phyloP scores from a whole-genome alignment of 768 basidiomycete species.

The Lentinula sp. region DNA sequence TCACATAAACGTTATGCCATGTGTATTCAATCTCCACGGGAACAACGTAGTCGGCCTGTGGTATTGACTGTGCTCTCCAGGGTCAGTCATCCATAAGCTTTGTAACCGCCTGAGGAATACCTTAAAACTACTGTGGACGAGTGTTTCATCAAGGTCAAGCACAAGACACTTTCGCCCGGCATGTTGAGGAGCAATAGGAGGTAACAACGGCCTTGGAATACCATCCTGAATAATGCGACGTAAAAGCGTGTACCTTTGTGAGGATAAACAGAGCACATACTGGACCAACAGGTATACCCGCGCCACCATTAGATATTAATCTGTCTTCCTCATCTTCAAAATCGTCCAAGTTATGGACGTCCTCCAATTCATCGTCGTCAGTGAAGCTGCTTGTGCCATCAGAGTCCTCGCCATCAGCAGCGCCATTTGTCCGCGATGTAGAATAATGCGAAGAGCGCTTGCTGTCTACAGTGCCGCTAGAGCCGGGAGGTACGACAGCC shows the following conservation, averaged over 20 bases:
- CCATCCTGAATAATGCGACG: slow-evolving; percentile 52
- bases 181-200: slow-evolving; percentile 75
- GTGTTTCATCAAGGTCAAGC: slow-evolving; percentile 93
- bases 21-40: slow-evolving; percentile 99
- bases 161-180: slow-evolving; percentile 92
- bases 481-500: slow-evolving; percentile 87
- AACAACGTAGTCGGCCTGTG: slow-evolving; percentile 95
- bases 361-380: slow-evolving; percentile 63
- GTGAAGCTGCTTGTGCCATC: slow-evolving; percentile 59
- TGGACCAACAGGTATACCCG: slow-evolving; percentile 90
- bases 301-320: slow-evolving; percentile 85
- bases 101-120: slow-evolving; percentile 32
- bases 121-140: slow-evolving; percentile 98
- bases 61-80: slow-evolving; percentile 60
- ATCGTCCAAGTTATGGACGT: slow-evolving; percentile 42
- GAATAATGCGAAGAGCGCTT: slow-evolving; percentile 35
- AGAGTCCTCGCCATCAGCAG: slow-evolving; percentile 50
- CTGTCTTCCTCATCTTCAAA: slow-evolving; percentile 88
- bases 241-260: neutral
- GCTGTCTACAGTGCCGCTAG: slow-evolving; percentile 44
- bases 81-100: neutral
- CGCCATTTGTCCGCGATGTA: slow-evolving; percentile 21
- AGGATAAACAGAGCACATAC: slow-evolving; percentile 40
- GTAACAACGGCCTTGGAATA: slow-evolving; percentile 78
- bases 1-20: slow-evolving; percentile 98